phyloP scores from a whole-genome alignment of 495 filamentous ascomycete species.

The Neurospora sp. region DNA sequence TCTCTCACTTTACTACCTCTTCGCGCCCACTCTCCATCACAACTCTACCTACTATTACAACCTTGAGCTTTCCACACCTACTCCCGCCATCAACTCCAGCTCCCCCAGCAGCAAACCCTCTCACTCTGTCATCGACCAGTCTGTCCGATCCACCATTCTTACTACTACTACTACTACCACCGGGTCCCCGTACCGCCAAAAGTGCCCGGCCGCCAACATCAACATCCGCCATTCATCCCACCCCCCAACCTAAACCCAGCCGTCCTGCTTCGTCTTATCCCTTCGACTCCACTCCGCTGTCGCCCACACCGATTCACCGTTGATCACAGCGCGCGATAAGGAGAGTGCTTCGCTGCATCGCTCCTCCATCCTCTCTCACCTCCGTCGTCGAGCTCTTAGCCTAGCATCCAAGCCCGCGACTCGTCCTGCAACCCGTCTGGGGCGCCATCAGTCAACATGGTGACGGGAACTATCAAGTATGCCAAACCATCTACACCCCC shows the following conservation, averaged over 20 bases:
- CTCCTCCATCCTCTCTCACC: slow-evolving; percentile 7
- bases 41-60: neutral
- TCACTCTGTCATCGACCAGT: neutral
- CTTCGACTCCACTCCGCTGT: slow-evolving; percentile 19
- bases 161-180: neutral
- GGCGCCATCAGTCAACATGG: slow-evolving; percentile 47
- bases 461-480: slow-evolving; percentile 78
- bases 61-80: neutral
- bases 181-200: neutral
- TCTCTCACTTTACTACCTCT: neutral
- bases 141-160: neutral
- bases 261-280: neutral
- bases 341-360: slow-evolving; percentile 14
- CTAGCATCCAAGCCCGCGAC: slow-evolving; percentile 12
- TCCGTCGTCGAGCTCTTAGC: slow-evolving; percentile 8
- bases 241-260: neutral
- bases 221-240: slow-evolving; percentile 1
- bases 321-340: slow-evolving; percentile 17
- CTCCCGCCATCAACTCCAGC: neutral
- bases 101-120: neutral
- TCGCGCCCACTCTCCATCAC: neutral
- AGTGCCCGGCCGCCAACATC: neutral
- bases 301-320: slow-evolving; percentile 18
- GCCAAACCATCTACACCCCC: slow-evolving; percentile 29
- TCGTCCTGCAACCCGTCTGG: slow-evolving; percentile 17